Evolutionary conservation across 805 yeast genomes (phyloP), one percentile per base, ranked within the genome.

Genomic region (Kregervanrija pseudodelftensis): DNA sequence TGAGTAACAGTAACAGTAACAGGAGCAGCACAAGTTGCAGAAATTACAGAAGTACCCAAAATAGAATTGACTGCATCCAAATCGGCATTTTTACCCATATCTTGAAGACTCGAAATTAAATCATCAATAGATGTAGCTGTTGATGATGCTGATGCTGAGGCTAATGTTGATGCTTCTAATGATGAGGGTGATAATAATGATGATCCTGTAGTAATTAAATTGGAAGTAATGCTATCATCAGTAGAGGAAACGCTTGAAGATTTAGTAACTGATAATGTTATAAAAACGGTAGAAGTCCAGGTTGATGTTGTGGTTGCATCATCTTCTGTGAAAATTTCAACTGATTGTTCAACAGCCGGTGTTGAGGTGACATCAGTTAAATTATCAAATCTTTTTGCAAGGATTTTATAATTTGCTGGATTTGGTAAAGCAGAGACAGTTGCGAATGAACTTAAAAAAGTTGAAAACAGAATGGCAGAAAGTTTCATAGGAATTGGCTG

Each of bases 1-100:
- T 44, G 55, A 2, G 65, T 60, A 31, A 60, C 64, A 5, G 67
- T 58, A 22, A 54, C 59, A n/a, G 63, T 55, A 14, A 52, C 49
- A 12, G 57, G 43, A 2, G 52, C 36, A 33, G 47, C 16, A n/a
- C 49, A 41, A 10, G 46, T 30, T 11, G 41, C 36, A 12, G 30
- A 15, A 15, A 13, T 4, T 4, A 15, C 22, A n/a, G 50, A 30
- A 8, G 49, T 28, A 7, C 35, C 40, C 9, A 44, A 11, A 17
- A 47, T 22, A 13, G 50, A 41, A 1, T 41, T 11, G 14, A 47
- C 30, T n/a, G 46, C 41, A 15, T 46, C 39, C 28, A 34, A 41
- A n/a, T 40, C 33, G 13, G 36, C 48, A 13, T 46, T 36, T 30
- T 42, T 45, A 10, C 46, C 49, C 8, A 40, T 11, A 5, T 30